Percentiles rank a stretch among this genome's conserved stretches.
phyloP scores from a whole-genome alignment of 345 rosid species.

The Eucalyptus urophylla region DNA sequence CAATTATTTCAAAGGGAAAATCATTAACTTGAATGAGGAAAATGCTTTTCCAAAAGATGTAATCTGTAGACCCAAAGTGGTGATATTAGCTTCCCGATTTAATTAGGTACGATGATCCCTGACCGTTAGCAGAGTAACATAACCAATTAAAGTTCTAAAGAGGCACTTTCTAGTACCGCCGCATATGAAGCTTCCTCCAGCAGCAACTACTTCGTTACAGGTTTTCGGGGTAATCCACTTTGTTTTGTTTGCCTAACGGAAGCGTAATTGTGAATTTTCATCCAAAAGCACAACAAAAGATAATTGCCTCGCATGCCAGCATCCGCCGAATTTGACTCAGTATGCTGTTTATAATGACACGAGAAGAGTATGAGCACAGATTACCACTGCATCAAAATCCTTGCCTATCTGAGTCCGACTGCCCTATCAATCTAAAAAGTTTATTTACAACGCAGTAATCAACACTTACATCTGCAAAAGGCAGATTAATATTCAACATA shows the following conservation, averaged over 20 bases:
- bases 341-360: background rate
- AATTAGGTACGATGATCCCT: background rate
- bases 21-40: too few relatives aligned
- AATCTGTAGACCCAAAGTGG: background rate
- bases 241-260: background rate
- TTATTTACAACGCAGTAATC: background rate
- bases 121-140: background rate
- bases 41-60: too few relatives aligned
- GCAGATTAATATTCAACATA: background rate
- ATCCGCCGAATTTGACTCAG: background rate
- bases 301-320: background rate
- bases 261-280: background rate
- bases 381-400: background rate
- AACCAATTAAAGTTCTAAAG: background rate
- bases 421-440: background rate
- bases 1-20: too few relatives aligned
- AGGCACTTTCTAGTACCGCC: background rate
- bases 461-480: background rate
- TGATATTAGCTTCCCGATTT: background rate
- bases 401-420: background rate
- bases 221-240: background rate
- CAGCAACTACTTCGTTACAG: background rate
- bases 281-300: background rate
- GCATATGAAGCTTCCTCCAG: background rate
- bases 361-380: background rate